phyloP scores from a whole-genome alignment of 805 yeast species.

The Metschnikowia aberdeeniae region DNA sequence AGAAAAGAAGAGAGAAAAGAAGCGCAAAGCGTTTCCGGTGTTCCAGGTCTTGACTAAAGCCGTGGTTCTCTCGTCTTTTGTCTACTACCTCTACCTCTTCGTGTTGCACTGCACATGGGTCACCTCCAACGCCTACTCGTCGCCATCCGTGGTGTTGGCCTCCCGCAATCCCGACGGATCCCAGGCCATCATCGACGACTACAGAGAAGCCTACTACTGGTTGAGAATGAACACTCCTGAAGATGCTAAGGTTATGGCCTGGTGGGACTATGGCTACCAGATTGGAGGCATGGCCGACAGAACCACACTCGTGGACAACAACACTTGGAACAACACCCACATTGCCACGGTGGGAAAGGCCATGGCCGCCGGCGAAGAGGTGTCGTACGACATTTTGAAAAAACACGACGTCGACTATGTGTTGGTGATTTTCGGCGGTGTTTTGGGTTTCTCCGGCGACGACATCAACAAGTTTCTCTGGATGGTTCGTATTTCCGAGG shows the following conservation, averaged over 20 bases:
- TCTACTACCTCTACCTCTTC: slow-evolving; percentile 70
- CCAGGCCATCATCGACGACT: slow-evolving; percentile 84
- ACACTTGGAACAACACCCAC: slow-evolving; percentile 99
- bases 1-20: slow-evolving; percentile 6
- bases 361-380: slow-evolving; percentile 86
- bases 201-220: slow-evolving; percentile 99
- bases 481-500: slow-evolving; percentile 99
- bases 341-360: slow-evolving; percentile 99
- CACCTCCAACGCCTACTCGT: slow-evolving; percentile 90
- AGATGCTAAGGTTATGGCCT: slow-evolving; percentile 93
- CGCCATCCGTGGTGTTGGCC: slow-evolving; percentile 95
- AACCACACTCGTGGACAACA: slow-evolving; percentile 96
- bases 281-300: slow-evolving; percentile 99
- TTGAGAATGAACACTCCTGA: slow-evolving; percentile 95
- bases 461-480: slow-evolving; percentile 95
- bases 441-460: slow-evolving; percentile 91
- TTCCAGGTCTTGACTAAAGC: slow-evolving; percentile 51
- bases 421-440: slow-evolving; percentile 89
- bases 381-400: slow-evolving; percentile 80
- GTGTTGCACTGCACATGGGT: slow-evolving; percentile 98
- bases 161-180: slow-evolving; percentile 83
- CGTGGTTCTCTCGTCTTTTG: slow-evolving; percentile 62
- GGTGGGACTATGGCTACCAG: slow-evolving; percentile 99
- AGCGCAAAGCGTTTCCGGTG: slow-evolving; percentile 15
- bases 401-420: slow-evolving; percentile 95